phyloP scores from a whole-genome alignment of 2,329 filamentous ascomycete genomes.

The Aspergillus carbonarius region DNA sequence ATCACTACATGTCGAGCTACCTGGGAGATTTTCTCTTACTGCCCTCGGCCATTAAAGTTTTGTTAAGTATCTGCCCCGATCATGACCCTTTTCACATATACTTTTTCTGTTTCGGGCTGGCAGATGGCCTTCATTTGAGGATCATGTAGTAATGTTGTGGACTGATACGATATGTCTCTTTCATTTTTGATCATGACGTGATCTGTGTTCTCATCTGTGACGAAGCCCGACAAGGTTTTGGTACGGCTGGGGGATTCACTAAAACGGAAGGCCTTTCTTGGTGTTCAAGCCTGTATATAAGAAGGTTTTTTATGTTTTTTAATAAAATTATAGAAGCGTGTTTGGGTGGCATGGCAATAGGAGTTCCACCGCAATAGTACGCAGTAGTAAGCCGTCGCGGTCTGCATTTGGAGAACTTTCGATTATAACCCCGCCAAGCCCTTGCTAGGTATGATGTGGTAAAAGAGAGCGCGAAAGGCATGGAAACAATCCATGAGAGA shows the following conservation, averaged over 20 bases:
- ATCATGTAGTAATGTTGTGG: conserved; percentile 25
- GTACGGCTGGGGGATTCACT: not conserved
- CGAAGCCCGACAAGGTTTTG: not conserved
- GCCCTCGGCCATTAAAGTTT: not conserved
- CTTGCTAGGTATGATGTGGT: too few species aligned
- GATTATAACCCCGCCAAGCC: not conserved
- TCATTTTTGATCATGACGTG: not conserved
- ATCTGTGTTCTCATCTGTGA: not conserved
- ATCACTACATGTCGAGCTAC: conserved; percentile 6
- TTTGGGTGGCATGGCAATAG: not conserved
- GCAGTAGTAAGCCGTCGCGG: not conserved
- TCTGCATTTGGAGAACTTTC: not conserved
- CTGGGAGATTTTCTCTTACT: not conserved
- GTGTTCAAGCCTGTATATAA: conserved; percentile 23
- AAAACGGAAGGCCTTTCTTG: conserved; percentile 3
- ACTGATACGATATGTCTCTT: not conserved
- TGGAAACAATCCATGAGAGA: not conserved
- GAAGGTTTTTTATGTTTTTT: conserved; percentile 18
- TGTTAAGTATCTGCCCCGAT: not conserved
- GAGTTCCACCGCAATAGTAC: not conserved
- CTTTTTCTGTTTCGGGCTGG: not conserved
- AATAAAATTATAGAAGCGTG: conserved; percentile 21
- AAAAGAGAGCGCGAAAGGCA: not conserved
- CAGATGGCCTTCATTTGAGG: conserved; percentile 12
- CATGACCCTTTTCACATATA: not conserved